A percentile compares a stretch with the other conserved stretches of the same genome.
These are phyloP conservation scores for Sanghuangporus sanghuang DNA, from an alignment of 1,284 basidiomycete species.

Conservation along the genomic window DNA sequence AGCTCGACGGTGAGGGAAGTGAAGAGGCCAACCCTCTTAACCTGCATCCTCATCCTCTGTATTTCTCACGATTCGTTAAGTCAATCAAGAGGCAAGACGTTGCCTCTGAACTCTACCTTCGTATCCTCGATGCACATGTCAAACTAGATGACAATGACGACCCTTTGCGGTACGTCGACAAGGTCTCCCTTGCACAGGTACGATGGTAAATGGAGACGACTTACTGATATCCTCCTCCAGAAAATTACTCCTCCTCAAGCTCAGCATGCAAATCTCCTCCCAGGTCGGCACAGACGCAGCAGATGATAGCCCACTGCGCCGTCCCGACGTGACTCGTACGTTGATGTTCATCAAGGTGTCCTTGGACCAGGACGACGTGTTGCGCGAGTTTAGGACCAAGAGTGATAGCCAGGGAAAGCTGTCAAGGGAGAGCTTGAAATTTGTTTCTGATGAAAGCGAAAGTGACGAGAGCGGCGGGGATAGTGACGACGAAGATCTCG, in stretches of 20 bases:
- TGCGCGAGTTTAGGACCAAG: constrained; percentile 19
- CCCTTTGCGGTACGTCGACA: constrained; percentile 43
- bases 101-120: constrained; percentile 66
- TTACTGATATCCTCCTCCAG: constrained; percentile 23
- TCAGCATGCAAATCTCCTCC: constrained; percentile 76
- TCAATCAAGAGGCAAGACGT: constrained; percentile 63
- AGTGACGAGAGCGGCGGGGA: constrained; percentile 35
- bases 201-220: constrained; percentile 23
- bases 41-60: constrained; percentile 66
- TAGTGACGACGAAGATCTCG: constrained; percentile 57
- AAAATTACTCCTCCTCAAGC: constrained; percentile 64
- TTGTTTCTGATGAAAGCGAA: constrained; percentile 32
- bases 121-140: constrained; percentile 65
- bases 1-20: constrained; percentile 40
- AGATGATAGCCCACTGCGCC: constrained; percentile 63
- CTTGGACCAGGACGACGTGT: constrained; percentile 29
- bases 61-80: constrained; percentile 63
- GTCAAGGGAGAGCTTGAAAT: constrained; percentile 37
- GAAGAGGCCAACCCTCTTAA: constrained; percentile 56
- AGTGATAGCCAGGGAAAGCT: constrained; percentile 20
- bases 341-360: constrained; percentile 77
- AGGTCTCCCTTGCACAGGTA: not conserved
- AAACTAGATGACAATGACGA: constrained; percentile 39
- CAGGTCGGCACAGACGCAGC: constrained; percentile 51
- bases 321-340: constrained; percentile 48